Evolutionary conservation across 1,284 basidiomycete genomes (phyloP).

Genomic region (Tranzscheliella williamsii): DNA sequence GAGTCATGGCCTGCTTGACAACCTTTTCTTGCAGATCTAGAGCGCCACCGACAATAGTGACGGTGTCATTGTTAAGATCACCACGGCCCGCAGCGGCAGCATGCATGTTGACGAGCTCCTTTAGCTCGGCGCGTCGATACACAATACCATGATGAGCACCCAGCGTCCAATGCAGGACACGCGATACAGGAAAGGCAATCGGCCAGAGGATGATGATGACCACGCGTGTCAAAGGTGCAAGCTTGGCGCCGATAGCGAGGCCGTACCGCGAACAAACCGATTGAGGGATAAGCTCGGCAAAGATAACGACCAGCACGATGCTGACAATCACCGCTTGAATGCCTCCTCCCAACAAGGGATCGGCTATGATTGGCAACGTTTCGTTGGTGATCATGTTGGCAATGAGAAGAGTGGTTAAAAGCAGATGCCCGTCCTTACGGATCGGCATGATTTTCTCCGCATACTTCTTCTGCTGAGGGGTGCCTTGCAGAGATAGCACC

Average conservation of each 20-base stretch:
- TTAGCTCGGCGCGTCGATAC: constrained; percentile 66
- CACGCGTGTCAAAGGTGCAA: constrained; percentile 56
- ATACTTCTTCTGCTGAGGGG: constrained; percentile 76
- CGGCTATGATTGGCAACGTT: constrained; percentile 84
- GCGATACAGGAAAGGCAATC: constrained; percentile 60
- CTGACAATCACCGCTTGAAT: constrained; percentile 66
- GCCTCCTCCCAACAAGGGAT: constrained; percentile 83
- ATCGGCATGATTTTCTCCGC: constrained; percentile 85
- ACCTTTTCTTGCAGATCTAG: constrained; percentile 74
- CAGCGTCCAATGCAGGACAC: constrained; percentile 58
- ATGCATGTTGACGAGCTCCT: constrained; percentile 75
- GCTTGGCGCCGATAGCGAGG: constrained; percentile 58
- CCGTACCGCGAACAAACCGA: constrained; percentile 63
- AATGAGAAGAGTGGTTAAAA: constrained; percentile 58
- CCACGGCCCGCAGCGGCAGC: constrained; percentile 66
- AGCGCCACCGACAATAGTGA: constrained; percentile 75
- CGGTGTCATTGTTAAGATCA: constrained; percentile 73
- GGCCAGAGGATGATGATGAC: constrained; percentile 59
- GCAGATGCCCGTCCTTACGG: constrained; percentile 66
- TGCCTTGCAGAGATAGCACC: constrained; percentile 81
- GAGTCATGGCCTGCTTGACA: constrained; percentile 77
- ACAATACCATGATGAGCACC: constrained; percentile 60
- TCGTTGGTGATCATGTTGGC: constrained; percentile 61
- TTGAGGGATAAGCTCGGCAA: constrained; percentile 85
- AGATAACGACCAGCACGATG: constrained; percentile 66